Evolutionary conservation across 225 moss, liverwort and hornwort species (phyloP).

Genomic region (Polytrichum commune): DNA sequence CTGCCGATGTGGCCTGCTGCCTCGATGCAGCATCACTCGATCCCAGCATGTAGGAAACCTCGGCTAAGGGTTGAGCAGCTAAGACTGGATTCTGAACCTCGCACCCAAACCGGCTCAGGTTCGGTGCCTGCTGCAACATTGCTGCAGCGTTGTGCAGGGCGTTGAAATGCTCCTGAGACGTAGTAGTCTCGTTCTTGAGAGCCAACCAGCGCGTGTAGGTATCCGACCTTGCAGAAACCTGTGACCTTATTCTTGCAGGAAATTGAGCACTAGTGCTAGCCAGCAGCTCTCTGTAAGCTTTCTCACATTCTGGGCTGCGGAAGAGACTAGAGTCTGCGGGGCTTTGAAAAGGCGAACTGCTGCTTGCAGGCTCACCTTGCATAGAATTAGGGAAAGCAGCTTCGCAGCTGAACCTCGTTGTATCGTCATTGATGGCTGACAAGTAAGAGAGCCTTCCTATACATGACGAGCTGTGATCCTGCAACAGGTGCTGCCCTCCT

Average conservation of each 20-base stretch:
- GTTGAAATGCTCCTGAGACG: background rate
- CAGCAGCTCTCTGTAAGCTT: conserved; percentile 2
- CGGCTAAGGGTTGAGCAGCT: conserved; percentile 5
- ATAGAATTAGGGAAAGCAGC: too few species aligned
- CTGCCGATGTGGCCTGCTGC: conserved; percentile 1
- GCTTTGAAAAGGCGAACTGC: background rate
- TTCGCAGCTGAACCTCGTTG: too few species aligned
- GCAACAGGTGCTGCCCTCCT: conserved; percentile 12
- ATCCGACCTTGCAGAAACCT: conserved; percentile 4
- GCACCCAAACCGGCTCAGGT: conserved; percentile 15
- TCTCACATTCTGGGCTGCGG: background rate
- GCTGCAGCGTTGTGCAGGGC: background rate
- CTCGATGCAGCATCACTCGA: background rate
- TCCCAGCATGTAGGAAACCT: conserved; percentile 15
- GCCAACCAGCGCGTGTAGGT: conserved; percentile 18
- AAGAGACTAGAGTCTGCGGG: background rate
- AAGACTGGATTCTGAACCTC: conserved; percentile 6
- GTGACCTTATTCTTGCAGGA: background rate
- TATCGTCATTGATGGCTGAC: too few species aligned
- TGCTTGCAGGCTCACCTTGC: too few species aligned
- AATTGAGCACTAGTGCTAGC: background rate
- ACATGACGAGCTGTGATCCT: background rate
- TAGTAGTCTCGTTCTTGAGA: conserved; percentile 1
- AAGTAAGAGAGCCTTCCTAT: background rate
- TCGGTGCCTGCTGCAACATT: conserved; percentile 1